Base-by-base conservation (phyloP, 2,329 filamentous ascomycete species). In the Cladophialophora bantiana region DNA sequence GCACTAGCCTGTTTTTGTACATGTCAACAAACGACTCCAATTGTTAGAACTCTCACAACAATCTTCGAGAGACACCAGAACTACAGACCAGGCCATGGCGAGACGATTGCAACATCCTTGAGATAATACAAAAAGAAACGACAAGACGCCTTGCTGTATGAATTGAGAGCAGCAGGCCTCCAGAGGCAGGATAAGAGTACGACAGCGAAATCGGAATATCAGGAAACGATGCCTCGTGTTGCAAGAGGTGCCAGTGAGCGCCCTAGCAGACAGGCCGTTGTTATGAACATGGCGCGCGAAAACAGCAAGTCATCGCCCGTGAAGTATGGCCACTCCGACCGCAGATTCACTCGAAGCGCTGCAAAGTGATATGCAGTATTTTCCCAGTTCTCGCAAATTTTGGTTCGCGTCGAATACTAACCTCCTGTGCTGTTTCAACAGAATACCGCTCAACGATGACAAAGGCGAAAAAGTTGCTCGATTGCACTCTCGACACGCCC, bases 371-470 rank as follows among this genome's bases (percentile, higher is more conserved):
- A 20, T 7, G 45, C 18, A 50, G 18, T 26, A 12, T 12, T 50
- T 50, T 50, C 7, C n/a, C 13, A 7, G 13, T 32, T 45, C 15
- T 10, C 4, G 18, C n/a, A 38, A n/a, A 26, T 18, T 40, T 7
- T 4, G 10, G n/a, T 35, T 20, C 12, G 34, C 34, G 52, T 36
- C 48, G n/a, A 32, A 53, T 50, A 45, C 59, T 61, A 36, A 61
- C 48, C 35, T 15, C 7, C 40, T 10, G 15, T 45, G 50, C 20
- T 34, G 32, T 7, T 7, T 54, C 32, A 52, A 50, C 74, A 96
- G 93, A 78, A 96, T 99, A 67, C 94, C 95, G 40, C 87, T 99
- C 70, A 98, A 98, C 82, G 95, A 99, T 82, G 95, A 99, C 84
- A 89, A 88, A 68, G 88, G 90, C 73, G 95, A 99, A 81, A 97